Conservation (phyloP, 129 eudicot genomes). For the Artemisia annua region DNA sequence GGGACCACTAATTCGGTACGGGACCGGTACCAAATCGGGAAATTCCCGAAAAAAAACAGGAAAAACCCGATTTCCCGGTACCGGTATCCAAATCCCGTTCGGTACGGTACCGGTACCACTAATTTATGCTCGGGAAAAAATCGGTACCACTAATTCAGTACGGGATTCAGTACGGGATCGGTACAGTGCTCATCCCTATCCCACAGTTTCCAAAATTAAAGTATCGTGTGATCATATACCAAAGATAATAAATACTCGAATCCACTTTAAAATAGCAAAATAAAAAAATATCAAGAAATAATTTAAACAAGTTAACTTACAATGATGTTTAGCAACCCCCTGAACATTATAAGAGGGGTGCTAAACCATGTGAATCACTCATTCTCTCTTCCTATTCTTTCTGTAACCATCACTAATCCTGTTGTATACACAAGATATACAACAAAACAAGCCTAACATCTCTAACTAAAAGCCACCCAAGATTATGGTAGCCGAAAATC, state of each 20-base stretch:
- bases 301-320: constrained; percentile 23
- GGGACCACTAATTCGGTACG: too few relatives aligned
- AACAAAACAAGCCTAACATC: constrained; percentile 18
- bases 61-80: too few relatives aligned
- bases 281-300: not conserved
- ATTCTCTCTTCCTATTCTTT: constrained; percentile 14
- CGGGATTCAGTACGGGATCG: too few relatives aligned
- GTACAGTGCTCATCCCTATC: too few relatives aligned
- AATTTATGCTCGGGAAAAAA: too few relatives aligned
- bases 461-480: constrained; percentile 10
- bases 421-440: constrained; percentile 26
- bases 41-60: too few relatives aligned
- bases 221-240: not conserved
- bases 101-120: too few relatives aligned
- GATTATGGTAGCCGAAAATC: constrained; percentile 6
- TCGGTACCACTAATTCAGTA: too few relatives aligned
- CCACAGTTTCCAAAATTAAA: constrained; percentile 3
- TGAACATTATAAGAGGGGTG: constrained; percentile 11
- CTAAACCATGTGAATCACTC: constrained; percentile 5
- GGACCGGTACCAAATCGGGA: too few relatives aligned
- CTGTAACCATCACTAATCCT: constrained; percentile 26
- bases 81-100: too few relatives aligned
- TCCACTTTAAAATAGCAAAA: not conserved
- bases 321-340: constrained; percentile 20
- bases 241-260: constrained; percentile 3